phyloP scores from a whole-genome alignment of 495 filamentous ascomycete genomes.

The Xeromyces bisporus region DNA sequence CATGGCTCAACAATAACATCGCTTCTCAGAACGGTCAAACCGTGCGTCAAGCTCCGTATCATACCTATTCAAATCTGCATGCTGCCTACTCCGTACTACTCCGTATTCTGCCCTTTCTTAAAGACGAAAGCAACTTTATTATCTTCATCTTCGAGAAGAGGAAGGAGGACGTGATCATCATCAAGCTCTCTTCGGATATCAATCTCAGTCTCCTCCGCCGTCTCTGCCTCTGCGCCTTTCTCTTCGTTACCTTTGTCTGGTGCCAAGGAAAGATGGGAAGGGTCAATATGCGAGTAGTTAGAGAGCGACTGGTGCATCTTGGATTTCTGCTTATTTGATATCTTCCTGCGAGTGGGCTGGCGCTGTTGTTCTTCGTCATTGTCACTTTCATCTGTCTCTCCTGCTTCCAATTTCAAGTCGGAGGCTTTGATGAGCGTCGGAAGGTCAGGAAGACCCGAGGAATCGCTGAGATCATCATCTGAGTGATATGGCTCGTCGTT shows the following conservation, averaged over 20 bases:
- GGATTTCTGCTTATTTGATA: constrained; percentile 14
- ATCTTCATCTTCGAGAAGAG: constrained; percentile 41
- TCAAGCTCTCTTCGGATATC: constrained; percentile 25
- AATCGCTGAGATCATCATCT: constrained; percentile 20
- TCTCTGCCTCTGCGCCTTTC: neutral
- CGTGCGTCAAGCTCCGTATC: too few species aligned
- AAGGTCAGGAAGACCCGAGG: constrained; percentile 19
- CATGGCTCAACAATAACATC: too few species aligned
- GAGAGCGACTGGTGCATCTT: constrained; percentile 45
- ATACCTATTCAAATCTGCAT: too few species aligned
- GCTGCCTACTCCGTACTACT: too few species aligned
- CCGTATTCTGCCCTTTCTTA: too few species aligned
- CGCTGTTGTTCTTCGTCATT: constrained; percentile 39
- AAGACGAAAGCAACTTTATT: constrained; percentile 50
- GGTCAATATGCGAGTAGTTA: constrained; percentile 51
- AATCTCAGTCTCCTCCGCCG: constrained; percentile 15
- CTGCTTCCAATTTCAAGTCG: constrained; percentile 38
- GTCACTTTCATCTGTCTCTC: too few species aligned
- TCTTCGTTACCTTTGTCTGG: neutral
- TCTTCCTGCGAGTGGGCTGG: constrained; percentile 3
- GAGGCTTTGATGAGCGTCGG: constrained; percentile 36
- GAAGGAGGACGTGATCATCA: constrained; percentile 46
- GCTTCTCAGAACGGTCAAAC: too few species aligned
- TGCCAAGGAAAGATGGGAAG: constrained; percentile 19
- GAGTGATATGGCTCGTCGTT: constrained; percentile 11